Base-by-base conservation (phyloP, 345 rosid genomes). In the Ailanthus altissimus region DNA sequence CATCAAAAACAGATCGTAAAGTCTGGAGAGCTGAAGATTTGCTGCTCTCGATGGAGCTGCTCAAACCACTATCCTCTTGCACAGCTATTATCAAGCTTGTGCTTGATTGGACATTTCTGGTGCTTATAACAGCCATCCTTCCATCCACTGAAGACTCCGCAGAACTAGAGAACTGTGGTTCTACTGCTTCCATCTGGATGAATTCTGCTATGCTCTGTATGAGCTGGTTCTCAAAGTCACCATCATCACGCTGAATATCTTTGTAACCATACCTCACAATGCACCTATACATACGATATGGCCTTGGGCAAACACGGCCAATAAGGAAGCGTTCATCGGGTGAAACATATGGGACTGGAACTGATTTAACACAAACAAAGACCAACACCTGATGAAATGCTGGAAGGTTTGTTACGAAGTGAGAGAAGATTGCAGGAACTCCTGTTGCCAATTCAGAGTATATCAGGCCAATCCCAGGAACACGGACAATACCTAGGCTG, bases 311-410 rank as follows among this genome's bases (percentile, higher is more conserved):
- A 46, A 90, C 90, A 28, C 97, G 96, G 13, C 99, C 99, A 43
- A 95, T 88, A 69, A 95, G 97, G 82, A 91, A 95, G 66, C 99
- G 95, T 81, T 95, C 98, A 74, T 95, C 98, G 16, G 98, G 91
- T 53, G 87, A 69, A 75, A 95, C 99, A 56, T 83, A 84, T 1
- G 99, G 99, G 79, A 95, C 97, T 0, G 96, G 97, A 67, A 95
- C 99, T 62, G 99, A 95, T 84, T 95, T 95, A 74, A 95, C 95
- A 80, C 99, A 95, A 56, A 95, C 92, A 76, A 95, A 95, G 80
- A 93, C 99, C 71, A 90, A 79, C 21, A 93, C 94, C 78, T 93
- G 89, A 71, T 91, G 99, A 83, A 95, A 95, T 0, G 99, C 98
- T 13, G 98, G 98, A 74, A 95, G 89, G 84, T 95, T 95, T 40